Evolutionary conservation across 192 early-diverging fungal genomes (phyloP), one percentile per base, ranked within the genome.

Genomic region (Backusella australiensis): DNA sequence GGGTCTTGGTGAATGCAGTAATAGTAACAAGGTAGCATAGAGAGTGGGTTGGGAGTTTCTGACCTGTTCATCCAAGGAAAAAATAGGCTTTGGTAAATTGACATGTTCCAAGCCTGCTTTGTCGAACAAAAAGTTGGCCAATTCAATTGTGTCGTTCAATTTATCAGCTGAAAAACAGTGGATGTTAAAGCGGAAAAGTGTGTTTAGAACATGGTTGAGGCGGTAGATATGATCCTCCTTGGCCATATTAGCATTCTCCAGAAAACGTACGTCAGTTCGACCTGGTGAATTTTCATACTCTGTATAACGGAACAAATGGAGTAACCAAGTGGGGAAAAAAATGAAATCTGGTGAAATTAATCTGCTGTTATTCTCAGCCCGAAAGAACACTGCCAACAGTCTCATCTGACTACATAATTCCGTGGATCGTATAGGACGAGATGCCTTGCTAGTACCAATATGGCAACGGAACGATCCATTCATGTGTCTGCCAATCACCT

Each of bases 161-260:
- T 79, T 68, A 17, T 38, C 34, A 8, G 41, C 23, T 52, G 75
- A 69, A 67, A 81, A 78, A 9, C 67, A 23, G 44, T 77, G 73
- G n/a, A 81, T 29, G 38, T 75, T 77, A 46, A 81, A 81, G 6
- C 80, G 76, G 32, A 81, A 81, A 14, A 81, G 76, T 29, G 73
- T 74, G 41, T 81, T 81, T 6, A 81, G 65, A 34, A 78, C 76
- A 72, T 81, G 73, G 29, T 81, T 81, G 12, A 81, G 46, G 15
- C 80, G 72, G 36, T 78, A 81, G 14, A 81, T 71, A 21, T 77
- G 76, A 66, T 81, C 80, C 56, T 78, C 73, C 36, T 81, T 81
- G 12, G 80, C 80, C 41, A 67, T 39, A 35, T 44, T 66, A 29
- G 76, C 80, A 68, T 81, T 67, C 41, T 75, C 76, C 1, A 78